Evolutionary conservation across 805 yeast species (phyloP).

Genomic region (Monosporozyma solicola): DNA sequence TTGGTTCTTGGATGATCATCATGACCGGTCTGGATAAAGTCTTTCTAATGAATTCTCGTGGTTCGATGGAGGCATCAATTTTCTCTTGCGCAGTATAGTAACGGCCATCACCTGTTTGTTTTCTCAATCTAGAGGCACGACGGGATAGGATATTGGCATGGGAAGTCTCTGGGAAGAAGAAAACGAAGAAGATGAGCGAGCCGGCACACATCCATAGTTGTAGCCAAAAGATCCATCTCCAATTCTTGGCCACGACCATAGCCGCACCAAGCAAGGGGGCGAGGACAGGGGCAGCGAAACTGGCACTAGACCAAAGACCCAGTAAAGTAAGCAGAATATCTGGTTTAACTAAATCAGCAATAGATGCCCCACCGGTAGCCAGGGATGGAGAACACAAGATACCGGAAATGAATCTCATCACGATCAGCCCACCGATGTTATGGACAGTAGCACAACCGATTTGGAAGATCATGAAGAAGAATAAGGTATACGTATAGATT

Average conservation of each 20-base stretch:
- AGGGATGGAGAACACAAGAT: constrained; percentile 47
- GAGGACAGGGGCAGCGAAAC: constrained; percentile 45
- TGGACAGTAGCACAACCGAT: constrained; percentile 46
- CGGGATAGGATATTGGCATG: constrained; percentile 37
- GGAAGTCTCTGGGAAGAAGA: constrained; percentile 43
- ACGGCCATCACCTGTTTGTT: constrained; percentile 40
- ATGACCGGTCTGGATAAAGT: constrained; percentile 42
- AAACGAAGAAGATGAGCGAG: constrained; percentile 30
- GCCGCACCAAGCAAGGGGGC: constrained; percentile 53
- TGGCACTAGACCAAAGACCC: constrained; percentile 45
- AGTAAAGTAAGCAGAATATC: constrained; percentile 40
- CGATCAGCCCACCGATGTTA: constrained; percentile 42
- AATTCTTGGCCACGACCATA: constrained; percentile 37
- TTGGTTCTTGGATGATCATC: constrained; percentile 46
- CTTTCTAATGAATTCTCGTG: constrained; percentile 18
- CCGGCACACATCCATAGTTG: constrained; percentile 35
- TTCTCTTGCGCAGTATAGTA: constrained; percentile 36
- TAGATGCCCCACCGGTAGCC: constrained; percentile 51
- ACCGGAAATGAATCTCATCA: constrained; percentile 46
- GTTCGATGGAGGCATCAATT: constrained; percentile 21
- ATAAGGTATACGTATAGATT: constrained; percentile 39
- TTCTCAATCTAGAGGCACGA: constrained; percentile 39
- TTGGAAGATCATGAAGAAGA: constrained; percentile 43
- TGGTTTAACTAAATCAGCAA: constrained; percentile 40
- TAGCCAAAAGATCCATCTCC: constrained; percentile 53